A percentile compares a stretch with the other conserved stretches of the same genome.
Evolutionary conservation across 2,329 filamentous ascomycete species (phyloP).

Genomic region (Calonectria pseudoreteaudii): DNA sequence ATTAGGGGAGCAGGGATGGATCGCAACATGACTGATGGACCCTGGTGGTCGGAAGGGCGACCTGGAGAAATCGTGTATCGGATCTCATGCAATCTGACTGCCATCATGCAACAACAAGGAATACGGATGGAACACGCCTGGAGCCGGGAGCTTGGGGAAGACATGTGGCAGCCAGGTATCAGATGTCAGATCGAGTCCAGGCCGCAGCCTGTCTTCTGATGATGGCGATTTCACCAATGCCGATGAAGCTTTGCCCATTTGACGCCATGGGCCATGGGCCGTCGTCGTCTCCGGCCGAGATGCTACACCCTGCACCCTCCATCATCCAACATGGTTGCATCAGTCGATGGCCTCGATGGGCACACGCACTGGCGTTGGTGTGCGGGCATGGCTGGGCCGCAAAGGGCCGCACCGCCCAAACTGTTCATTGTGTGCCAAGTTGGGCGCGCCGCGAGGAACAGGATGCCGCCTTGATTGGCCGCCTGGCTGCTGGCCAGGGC

Average conservation of each 20-base stretch:
- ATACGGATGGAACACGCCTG: slow-evolving; percentile 7
- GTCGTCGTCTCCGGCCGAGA: slow-evolving; percentile 25
- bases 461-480: slow-evolving; percentile 25
- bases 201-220: slow-evolving; percentile 30
- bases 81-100: slow-evolving; percentile 24
- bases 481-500: slow-evolving; percentile 18
- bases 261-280: slow-evolving; percentile 21
- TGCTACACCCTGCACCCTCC: slow-evolving; percentile 15
- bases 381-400: background rate
- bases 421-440: background rate
- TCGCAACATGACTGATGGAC: background rate
- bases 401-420: slow-evolving; percentile 5
- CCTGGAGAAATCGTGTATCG: slow-evolving; percentile 6
- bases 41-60: slow-evolving; percentile 6
- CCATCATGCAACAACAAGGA: slow-evolving; percentile 19
- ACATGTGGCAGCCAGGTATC: background rate
- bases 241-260: slow-evolving; percentile 23
- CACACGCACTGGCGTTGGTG: background rate
- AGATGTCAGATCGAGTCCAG: slow-evolving; percentile 20
- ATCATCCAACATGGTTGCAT: slow-evolving; percentile 21
- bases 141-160: slow-evolving; percentile 14
- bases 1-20: background rate
- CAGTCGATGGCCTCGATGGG: slow-evolving; percentile 32
- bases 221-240: slow-evolving; percentile 27
- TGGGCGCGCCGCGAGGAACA: slow-evolving; percentile 39